Evolutionary conservation across 352 stramenopile species (phyloP), one percentile per base, ranked within the genome.

Genomic region (Peronospora farinosa): DNA sequence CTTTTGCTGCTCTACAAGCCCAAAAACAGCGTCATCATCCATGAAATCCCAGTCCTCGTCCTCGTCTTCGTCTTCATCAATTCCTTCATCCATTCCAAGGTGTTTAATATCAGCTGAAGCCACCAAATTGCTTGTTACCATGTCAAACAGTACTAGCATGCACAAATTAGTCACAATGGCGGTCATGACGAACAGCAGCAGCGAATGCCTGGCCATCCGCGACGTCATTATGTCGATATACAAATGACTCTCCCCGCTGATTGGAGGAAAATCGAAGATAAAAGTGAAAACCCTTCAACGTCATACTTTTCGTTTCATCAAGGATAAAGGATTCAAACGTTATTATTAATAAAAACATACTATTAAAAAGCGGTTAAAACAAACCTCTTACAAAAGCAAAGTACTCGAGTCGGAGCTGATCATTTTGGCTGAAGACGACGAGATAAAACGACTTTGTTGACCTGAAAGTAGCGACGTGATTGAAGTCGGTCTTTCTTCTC

Each of bases 1-100:
- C 2, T 32, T 51, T n/a, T 30, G 27, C 12, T 1, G 53, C 35
- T 61, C 21, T 1, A 50, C 56, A 15, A 68, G 45, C 11, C 52
- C 43, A 1, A 84, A 49, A 11, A 84, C 51, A 6, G 69, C 59
- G 23, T 62, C 51, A 57, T 87, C 67, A 38, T 72, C 69, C 57
- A 86, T 58, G 28, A 89, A 87, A 27, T 79, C 74, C 75, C 74
- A 88, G 13, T 82, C 63, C 4, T 78, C 63, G 0, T 83, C 76
- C 0, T 67, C 60, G 3, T 78, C 69, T 11, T 76, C 70, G 2
- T 79, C 69, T 10, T 78, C 63, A 12, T 74, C 60, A 9, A 63
- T 37, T 3, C 53, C 56, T 21, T 72, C 59, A 1, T 28, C 54
- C 15, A 57, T 36, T 27, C 21, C 43, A 37, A 55, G 42, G 37